phyloP scores from a whole-genome alignment of 2,329 filamentous ascomycete genomes.

The Fusarium pseudonygamai region DNA sequence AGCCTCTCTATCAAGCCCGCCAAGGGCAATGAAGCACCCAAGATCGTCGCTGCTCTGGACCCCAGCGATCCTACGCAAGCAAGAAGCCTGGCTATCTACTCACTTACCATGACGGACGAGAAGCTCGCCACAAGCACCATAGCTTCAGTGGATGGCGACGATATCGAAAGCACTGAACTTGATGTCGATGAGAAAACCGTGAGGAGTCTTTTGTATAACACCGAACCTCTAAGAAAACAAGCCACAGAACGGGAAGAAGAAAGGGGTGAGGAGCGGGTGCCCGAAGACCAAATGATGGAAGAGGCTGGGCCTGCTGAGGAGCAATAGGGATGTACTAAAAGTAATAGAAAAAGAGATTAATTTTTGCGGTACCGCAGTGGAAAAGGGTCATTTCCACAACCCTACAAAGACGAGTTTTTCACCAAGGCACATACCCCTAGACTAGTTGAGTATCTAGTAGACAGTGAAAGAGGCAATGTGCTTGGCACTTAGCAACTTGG shows the following conservation, averaged over 20 bases:
- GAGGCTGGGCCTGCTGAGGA: conserved; percentile 10
- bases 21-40: conserved; percentile 35
- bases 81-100: conserved; percentile 46
- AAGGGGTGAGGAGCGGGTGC: conserved; percentile 30
- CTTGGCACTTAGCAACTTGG: not conserved
- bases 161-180: conserved; percentile 43
- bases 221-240: conserved; percentile 60
- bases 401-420: not conserved
- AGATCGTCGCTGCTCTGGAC: conserved; percentile 55
- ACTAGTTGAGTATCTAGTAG: not conserved
- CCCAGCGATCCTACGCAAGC: conserved; percentile 41
- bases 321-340: not conserved
- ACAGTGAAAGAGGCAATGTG: not conserved
- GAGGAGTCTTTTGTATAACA: conserved; percentile 55
- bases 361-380: not conserved
- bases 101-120: conserved; percentile 46
- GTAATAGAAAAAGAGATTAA: not conserved
- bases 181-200: conserved; percentile 52
- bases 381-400: not conserved
- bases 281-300: conserved; percentile 14
- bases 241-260: conserved; percentile 40
- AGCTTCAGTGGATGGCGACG: conserved; percentile 37
- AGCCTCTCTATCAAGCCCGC: conserved; percentile 53
- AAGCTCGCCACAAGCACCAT: conserved; percentile 46
- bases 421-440: not conserved